phyloP scores from a whole-genome alignment of 495 filamentous ascomycete genomes.

The Oleoguttula mirabilis region DNA sequence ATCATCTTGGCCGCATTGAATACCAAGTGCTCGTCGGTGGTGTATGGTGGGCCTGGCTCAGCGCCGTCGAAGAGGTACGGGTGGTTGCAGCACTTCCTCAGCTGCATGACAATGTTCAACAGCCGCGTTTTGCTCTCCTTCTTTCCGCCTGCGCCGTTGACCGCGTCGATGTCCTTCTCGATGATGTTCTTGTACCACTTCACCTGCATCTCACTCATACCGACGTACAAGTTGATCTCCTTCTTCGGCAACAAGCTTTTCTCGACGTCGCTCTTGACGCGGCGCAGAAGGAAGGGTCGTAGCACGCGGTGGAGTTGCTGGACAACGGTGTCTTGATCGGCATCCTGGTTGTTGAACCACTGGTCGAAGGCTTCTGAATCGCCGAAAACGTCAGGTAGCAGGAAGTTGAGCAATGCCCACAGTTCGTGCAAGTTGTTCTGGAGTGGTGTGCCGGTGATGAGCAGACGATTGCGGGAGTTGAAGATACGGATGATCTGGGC shows the following conservation, averaged over 20 bases:
- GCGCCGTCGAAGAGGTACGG: slow-evolving; percentile 98
- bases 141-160: slow-evolving; percentile 93
- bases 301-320: slow-evolving; percentile 92
- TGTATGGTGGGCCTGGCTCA: slow-evolving; percentile 94
- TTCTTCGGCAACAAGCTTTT: slow-evolving; percentile 97
- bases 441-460: slow-evolving; percentile 94
- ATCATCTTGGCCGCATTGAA: slow-evolving; percentile 95
- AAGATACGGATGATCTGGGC: slow-evolving; percentile 96
- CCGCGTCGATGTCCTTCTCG: slow-evolving; percentile 97
- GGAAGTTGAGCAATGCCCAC: slow-evolving; percentile 96
- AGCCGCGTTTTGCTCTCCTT: slow-evolving; percentile 96
- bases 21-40: slow-evolving; percentile 91
- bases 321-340: slow-evolving; percentile 90
- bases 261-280: slow-evolving; percentile 97
- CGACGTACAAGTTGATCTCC: slow-evolving; percentile 92
- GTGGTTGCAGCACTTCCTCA: slow-evolving; percentile 98
- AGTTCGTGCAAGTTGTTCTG: slow-evolving; percentile 99
- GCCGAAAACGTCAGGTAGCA: slow-evolving; percentile 94
- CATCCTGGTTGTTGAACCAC: slow-evolving; percentile 86
- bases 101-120: slow-evolving; percentile 99
- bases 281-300: slow-evolving; percentile 84
- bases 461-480: slow-evolving; percentile 84
- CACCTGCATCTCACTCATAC: slow-evolving; percentile 98
- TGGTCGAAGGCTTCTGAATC: slow-evolving; percentile 96
- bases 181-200: slow-evolving; percentile 99